phyloP scores from a whole-genome alignment of 345 rosid species.

The Citrus unshiu region DNA sequence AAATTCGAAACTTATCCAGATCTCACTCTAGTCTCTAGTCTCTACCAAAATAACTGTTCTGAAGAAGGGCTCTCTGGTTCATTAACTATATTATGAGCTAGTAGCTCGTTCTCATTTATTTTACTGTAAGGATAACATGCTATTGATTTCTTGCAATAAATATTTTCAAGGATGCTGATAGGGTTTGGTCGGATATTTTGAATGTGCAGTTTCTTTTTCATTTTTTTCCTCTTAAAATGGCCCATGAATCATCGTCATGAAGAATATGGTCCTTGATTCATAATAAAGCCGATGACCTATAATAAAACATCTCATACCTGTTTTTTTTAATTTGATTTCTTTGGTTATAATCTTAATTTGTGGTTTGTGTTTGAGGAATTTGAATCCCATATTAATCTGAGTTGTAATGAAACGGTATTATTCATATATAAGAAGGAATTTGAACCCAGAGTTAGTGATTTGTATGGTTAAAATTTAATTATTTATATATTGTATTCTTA shows the following conservation, averaged over 20 bases:
- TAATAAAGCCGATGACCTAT: neutral
- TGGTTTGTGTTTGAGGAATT: neutral
- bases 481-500: too few relatives aligned
- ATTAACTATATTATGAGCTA: neutral
- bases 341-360: neutral
- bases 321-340: neutral
- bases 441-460: neutral
- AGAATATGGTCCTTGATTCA: neutral
- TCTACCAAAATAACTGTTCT: too few relatives aligned
- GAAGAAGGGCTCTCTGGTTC: neutral
- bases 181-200: neutral
- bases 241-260: neutral
- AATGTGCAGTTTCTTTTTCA: neutral
- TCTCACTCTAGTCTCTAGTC: neutral
- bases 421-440: too few relatives aligned
- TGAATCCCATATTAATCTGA: neutral
- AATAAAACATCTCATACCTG: neutral
- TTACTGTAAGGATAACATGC: neutral
- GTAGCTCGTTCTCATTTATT: constrained; percentile 13
- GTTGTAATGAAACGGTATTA: too few relatives aligned
- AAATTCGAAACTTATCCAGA: neutral
- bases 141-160: constrained; percentile 3
- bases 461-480: too few relatives aligned
- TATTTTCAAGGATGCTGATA: constrained; percentile 1
- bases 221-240: neutral